Base-by-base conservation (phyloP, 176 grass and related monocot genomes). In the Hyparrhenia diplandra region DNA sequence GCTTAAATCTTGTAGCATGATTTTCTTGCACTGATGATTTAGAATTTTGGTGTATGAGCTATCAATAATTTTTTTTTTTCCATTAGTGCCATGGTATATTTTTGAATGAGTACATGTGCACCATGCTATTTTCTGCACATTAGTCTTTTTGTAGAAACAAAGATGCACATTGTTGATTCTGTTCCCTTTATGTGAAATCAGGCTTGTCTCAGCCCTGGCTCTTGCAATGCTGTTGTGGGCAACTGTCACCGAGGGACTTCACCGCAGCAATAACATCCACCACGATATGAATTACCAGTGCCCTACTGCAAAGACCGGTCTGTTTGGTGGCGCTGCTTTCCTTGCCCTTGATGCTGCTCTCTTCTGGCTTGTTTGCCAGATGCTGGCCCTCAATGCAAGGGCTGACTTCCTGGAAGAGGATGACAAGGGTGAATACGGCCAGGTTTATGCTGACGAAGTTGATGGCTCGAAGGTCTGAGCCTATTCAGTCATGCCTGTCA, bases 301-400 rank as follows among this genome's bases (percentile, higher is more conserved):
- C 85, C 92, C 89, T 29, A 97, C 94, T 13, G 83, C 92, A 29
- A 97, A 94, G 87, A 97, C 92, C 2, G 92, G 94, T 20, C 83
- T 94, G 51, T 92, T 94, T 71, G 94, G 94, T 62, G 94, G 94
- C 0, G 94, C 87, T 1, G 94, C 92, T 35, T 89, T 97, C 81
- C 86, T 97, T 52, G 85, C 88, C 57, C 83, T 94, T 14, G 88
- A 89, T 4, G 86, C 90, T 24, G 42, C 88, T 67, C 88, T 92
- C 75, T 81, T 94, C 42, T 98, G 95, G 90, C 86, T 87, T 25
- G 84, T 98, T 54, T 86, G 84, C 76, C 79, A 89, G 78, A 92
- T 98, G 83, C 73, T 94, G 54, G 87, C 86, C 1, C 83, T 94
- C 29, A 97, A 97, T 65, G 88, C 90, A 52, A 98, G 92, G 55